Conservation (phyloP, 108 stramenopile genomes). For the Pseudonitzschia pungens region DNA sequence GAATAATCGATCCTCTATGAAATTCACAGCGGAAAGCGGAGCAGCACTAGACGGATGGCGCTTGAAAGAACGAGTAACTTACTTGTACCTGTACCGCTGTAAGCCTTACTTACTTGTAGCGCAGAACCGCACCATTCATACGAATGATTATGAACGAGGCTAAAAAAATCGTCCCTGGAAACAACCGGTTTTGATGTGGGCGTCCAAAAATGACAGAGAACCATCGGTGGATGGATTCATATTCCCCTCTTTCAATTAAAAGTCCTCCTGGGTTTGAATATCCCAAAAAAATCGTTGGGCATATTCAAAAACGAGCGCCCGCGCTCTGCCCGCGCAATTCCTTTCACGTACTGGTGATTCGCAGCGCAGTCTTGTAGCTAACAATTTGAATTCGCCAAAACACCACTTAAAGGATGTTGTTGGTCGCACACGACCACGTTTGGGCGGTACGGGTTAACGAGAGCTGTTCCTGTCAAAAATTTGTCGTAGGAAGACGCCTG, state of each 20-base stretch:
- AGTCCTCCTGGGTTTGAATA: background rate
- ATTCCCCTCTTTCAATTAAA: constrained; percentile 3
- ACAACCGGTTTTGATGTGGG: background rate
- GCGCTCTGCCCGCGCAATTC: background rate
- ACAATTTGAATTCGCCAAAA: background rate
- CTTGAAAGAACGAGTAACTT: background rate
- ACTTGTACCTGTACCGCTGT: too few species aligned
- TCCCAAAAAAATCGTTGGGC: background rate
- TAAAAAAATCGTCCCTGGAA: background rate
- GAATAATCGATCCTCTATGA: too few species aligned
- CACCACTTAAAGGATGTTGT: background rate
- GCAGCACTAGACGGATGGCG: too few species aligned
- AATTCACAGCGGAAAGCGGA: too few species aligned
- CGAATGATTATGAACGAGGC: too few species aligned
- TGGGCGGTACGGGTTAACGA: background rate
- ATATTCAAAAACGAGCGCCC: background rate
- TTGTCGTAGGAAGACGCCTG: too few species aligned
- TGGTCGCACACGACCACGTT: background rate
- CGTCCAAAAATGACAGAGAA: background rate
- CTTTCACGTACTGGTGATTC: background rate
- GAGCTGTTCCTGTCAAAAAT: too few species aligned
- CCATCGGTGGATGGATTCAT: constrained; percentile 2
- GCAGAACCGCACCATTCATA: background rate
- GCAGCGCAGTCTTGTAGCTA: background rate
- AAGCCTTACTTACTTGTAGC: background rate